phyloP scores from a whole-genome alignment of 306 rosid species.

The Senna tora region DNA sequence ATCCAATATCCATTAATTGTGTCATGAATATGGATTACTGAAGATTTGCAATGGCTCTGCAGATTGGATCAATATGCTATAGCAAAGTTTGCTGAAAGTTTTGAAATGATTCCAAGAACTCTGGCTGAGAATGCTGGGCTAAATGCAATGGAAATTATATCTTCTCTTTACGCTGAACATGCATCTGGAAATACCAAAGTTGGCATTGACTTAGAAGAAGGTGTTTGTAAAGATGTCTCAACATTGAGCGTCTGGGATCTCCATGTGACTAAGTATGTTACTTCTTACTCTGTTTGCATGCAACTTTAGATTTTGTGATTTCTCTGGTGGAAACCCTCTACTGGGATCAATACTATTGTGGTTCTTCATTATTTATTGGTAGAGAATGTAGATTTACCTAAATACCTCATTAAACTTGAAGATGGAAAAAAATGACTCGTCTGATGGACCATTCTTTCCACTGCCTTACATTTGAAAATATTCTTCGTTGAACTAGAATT shows the following conservation, averaged over 20 bases:
- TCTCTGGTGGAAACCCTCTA: conserved; percentile 14
- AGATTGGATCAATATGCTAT: conserved; percentile 98
- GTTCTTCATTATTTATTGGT: conserved; percentile 7
- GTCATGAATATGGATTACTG: conserved; percentile 27
- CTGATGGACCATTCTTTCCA: conserved; percentile 17
- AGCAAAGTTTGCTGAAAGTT: conserved; percentile 92
- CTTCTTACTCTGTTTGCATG: conserved; percentile 25
- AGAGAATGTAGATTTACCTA: background rate
- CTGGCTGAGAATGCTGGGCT: conserved; percentile 95
- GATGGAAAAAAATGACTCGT: background rate
- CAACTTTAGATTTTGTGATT: background rate
- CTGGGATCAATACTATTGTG: background rate
- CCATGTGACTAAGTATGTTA: conserved; percentile 74
- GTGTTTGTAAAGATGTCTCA: conserved; percentile 76
- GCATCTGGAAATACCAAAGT: conserved; percentile 91
- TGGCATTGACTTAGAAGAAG: conserved; percentile 85
- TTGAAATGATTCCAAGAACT: conserved; percentile 91
- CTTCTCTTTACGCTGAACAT: conserved; percentile 91
- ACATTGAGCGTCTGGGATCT: conserved; percentile 78
- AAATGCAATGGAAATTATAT: conserved; percentile 92
- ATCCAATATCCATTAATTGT: conserved; percentile 18
- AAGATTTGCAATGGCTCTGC: conserved; percentile 45
- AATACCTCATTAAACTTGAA: conserved; percentile 6
- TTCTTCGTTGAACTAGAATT: background rate
- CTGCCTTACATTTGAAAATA: conserved; percentile 4